Evolutionary conservation across 768 basidiomycete genomes (phyloP).

Genomic region (Macrolepiota dolichaula): DNA sequence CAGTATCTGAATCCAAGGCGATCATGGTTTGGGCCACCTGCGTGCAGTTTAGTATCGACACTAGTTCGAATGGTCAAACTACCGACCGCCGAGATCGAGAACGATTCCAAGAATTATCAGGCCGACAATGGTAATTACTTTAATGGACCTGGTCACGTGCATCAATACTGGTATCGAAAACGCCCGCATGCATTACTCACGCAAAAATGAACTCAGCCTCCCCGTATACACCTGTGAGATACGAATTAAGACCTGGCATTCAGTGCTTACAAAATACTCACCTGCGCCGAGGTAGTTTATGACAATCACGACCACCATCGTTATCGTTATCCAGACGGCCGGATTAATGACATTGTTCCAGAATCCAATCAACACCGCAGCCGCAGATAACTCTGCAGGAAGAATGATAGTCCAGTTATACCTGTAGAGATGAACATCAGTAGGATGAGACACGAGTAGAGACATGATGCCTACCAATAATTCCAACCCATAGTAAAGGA

Average conservation of each 20-base stretch:
- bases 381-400: conserved; percentile 72
- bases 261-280: conserved; percentile 13
- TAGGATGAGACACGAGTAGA: conserved; percentile 13
- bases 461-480: conserved; percentile 31
- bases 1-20: conserved; percentile 75
- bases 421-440: conserved; percentile 26
- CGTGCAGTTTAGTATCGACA: not conserved
- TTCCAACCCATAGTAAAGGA: conserved; percentile 59
- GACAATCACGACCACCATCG: conserved; percentile 66
- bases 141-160: conserved; percentile 57
- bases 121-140: conserved; percentile 81
- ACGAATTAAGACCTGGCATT: not conserved
- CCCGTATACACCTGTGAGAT: conserved; percentile 59
- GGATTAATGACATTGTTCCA: conserved; percentile 60
- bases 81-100: conserved; percentile 71
- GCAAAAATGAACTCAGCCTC: conserved; percentile 88
- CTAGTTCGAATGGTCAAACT: not conserved
- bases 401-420: conserved; percentile 65
- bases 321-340: conserved; percentile 79
- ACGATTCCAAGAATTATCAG: conserved; percentile 69
- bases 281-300: conserved; percentile 79
- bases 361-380: conserved; percentile 72
- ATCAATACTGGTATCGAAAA: not conserved
- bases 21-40: conserved; percentile 80
- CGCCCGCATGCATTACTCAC: conserved; percentile 33